Evolutionary conservation across 352 stramenopile species (phyloP), one percentile per base, ranked within the genome.

Genomic region (Phytophthora pistaciae): DNA sequence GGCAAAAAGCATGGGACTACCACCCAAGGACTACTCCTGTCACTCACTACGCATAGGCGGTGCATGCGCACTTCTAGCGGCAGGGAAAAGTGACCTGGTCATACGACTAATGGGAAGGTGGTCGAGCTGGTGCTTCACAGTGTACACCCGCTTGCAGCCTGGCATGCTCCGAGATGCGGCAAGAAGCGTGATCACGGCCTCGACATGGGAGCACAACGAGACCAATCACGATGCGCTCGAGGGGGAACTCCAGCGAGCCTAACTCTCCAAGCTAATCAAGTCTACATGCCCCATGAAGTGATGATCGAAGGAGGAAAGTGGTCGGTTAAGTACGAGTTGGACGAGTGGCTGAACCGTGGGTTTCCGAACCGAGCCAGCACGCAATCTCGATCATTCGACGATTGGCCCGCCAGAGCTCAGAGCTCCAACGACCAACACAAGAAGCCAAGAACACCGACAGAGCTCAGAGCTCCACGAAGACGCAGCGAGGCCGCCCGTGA

Each of bases 161-260:
- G 73, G 64, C 0, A 74, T 74, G 68, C n/a, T 75, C 16, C 60
- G 61, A 10, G 74, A 75, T 20, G 66, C 59, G 21, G 74, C 74
- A 75, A 77, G 64, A 13, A 46, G 61, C 61, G 77, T 80, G 73
- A 77, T 77, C 68, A 77, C 71, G 54, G 62, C 62, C 53, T 77
- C 64, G 0, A 73, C 64, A 5, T 71, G 49, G 61, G 68, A 80
- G 23, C 64, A 42, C 57, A 33, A 49, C 40, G 65, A 74, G 48
- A 27, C 68, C 59, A 62, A 31, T n/a, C 36, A 44, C 60, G 38
- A 18, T 40, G 10, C 56, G 57, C 20, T 59, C 48, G 54, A 55
- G 59, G 56, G 60, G 60, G 10, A 64, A 62, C 16, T 49, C 67
- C 56, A 73, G 29, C 7, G 58, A 79, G 59, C 8, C 58, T 70